Conservation (phyloP, 306 rosid species). For the Quercus agrifolia region DNA sequence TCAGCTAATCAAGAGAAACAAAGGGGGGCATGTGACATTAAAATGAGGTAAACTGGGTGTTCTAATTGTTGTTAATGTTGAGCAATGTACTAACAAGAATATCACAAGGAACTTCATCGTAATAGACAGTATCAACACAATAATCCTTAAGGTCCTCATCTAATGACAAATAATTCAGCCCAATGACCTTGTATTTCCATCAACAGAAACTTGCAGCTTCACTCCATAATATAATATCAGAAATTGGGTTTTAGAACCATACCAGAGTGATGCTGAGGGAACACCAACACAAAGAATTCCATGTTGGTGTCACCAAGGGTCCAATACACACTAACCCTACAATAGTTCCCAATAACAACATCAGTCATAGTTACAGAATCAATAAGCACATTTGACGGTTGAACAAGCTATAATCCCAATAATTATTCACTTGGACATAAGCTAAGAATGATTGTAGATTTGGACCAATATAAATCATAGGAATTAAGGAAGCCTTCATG, state of each 20-base stretch:
- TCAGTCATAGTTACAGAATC: constrained; percentile 65
- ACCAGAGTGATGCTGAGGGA: constrained; percentile 82
- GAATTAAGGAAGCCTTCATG: constrained; percentile 23
- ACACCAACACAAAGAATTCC: constrained; percentile 88
- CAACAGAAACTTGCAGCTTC: constrained; percentile 37
- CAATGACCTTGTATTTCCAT: constrained; percentile 31
- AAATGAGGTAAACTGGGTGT: background rate
- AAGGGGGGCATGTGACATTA: background rate
- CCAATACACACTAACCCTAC: constrained; percentile 93
- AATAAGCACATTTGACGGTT: constrained; percentile 49
- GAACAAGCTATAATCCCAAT: constrained; percentile 53
- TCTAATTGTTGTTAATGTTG: background rate
- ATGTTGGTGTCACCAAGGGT: constrained; percentile 88
- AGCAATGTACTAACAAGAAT: background rate
- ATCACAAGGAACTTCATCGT: background rate
- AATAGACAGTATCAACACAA: background rate
- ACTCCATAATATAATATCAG: constrained; percentile 54
- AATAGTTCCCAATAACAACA: constrained; percentile 73
- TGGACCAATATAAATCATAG: constrained; percentile 29
- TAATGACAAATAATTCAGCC: background rate
- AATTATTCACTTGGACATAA: constrained; percentile 33
- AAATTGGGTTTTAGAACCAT: constrained; percentile 84
- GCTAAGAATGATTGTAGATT: constrained; percentile 21
- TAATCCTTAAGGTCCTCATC: constrained; percentile 5
- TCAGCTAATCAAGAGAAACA: background rate